phyloP scores from a whole-genome alignment of 371 early-diverging fungal genomes.

The Rhizopus delemar region DNA sequence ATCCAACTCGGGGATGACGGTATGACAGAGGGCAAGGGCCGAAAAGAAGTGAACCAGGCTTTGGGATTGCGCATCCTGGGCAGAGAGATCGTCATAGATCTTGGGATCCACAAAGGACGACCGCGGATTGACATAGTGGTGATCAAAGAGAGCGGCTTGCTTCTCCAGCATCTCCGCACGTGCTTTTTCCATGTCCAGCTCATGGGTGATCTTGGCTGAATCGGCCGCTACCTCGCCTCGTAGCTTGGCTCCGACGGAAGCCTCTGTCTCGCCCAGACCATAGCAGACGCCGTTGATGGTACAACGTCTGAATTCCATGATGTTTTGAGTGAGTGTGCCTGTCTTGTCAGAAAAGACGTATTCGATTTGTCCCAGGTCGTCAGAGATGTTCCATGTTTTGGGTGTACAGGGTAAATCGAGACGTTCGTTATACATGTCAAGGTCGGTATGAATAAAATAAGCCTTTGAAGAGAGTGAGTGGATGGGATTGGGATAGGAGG shows the following conservation, averaged over 20 bases:
- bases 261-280: conserved; percentile 63
- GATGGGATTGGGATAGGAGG: conserved; percentile 22
- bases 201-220: conserved; percentile 26
- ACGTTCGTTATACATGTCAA: conserved; percentile 85
- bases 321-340: conserved; percentile 79
- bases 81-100: conserved; percentile 40
- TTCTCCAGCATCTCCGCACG: conserved; percentile 42
- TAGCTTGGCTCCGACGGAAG: conserved; percentile 41
- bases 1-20: conserved; percentile 68
- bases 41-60: conserved; percentile 69
- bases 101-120: conserved; percentile 54
- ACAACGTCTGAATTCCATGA: conserved; percentile 82
- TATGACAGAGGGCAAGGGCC: conserved; percentile 79
- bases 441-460: conserved; percentile 80
- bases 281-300: conserved; percentile 83
- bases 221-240: conserved; percentile 25
- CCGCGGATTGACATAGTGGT: conserved; percentile 40
- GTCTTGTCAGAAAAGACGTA: conserved; percentile 96
- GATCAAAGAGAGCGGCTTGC: conserved; percentile 43
- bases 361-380: conserved; percentile 87
- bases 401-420: conserved; percentile 81
- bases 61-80: conserved; percentile 44
- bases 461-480: conserved; percentile 39
- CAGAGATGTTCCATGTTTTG: conserved; percentile 86
- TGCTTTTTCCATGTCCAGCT: conserved; percentile 37